Conservation (phyloP, 768 basidiomycete genomes). For the Termitomyces sp. region DNA sequence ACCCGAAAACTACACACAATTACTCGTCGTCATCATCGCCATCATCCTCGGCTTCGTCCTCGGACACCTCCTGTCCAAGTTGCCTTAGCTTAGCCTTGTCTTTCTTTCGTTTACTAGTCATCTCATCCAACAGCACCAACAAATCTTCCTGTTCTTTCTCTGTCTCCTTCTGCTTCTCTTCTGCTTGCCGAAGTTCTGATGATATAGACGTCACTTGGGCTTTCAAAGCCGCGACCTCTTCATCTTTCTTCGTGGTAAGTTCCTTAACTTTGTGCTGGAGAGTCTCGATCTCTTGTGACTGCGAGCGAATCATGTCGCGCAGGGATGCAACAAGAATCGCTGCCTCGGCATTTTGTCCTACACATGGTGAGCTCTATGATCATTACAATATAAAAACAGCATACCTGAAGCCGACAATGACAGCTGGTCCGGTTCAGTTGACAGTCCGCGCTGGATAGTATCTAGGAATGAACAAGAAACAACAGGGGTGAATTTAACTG, state of each 20-base stretch:
- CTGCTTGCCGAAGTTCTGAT: slow-evolving; percentile 44
- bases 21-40: slow-evolving; percentile 50
- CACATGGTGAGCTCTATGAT: background rate
- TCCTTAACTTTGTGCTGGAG: slow-evolving; percentile 61
- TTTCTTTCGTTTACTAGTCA: slow-evolving; percentile 76
- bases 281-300: slow-evolving; percentile 74
- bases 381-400: slow-evolving; percentile 2
- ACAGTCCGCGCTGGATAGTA: slow-evolving; percentile 71
- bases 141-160: slow-evolving; percentile 98
- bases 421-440: slow-evolving; percentile 63
- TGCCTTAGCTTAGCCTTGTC: slow-evolving; percentile 80
- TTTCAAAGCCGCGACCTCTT: slow-evolving; percentile 43
- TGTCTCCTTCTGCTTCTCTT: slow-evolving; percentile 71
- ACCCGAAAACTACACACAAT: background rate
- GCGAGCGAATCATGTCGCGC: slow-evolving; percentile 77
- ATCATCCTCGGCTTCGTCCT: slow-evolving; percentile 78
- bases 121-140: slow-evolving; percentile 88
- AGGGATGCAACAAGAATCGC: slow-evolving; percentile 81
- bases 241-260: slow-evolving; percentile 22
- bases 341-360: slow-evolving; percentile 71
- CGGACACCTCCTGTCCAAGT: slow-evolving; percentile 83
- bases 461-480: slow-evolving; percentile 40
- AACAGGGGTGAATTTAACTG: background rate
- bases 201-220: slow-evolving; percentile 45
- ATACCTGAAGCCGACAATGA: slow-evolving; percentile 50